Evolutionary conservation across 441 rosid genomes (phyloP).

Genomic region (Croton laevigatus): DNA sequence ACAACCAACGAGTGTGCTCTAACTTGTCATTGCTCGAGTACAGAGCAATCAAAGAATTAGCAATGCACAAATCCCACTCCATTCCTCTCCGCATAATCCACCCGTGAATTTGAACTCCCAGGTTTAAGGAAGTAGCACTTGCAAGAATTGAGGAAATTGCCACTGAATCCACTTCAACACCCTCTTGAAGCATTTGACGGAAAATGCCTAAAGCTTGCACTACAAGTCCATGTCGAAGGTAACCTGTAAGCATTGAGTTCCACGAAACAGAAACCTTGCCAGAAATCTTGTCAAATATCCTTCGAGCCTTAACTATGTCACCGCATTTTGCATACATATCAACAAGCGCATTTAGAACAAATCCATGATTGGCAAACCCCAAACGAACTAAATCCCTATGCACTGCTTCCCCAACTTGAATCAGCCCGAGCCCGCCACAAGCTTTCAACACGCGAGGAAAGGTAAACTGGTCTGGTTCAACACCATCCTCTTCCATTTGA

Average conservation of each 20-base stretch:
- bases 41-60: conserved; percentile 59
- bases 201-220: conserved; percentile 50
- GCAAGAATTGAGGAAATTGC: conserved; percentile 66
- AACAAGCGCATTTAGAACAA: conserved; percentile 71
- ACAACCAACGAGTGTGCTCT: conserved; percentile 48
- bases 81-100: conserved; percentile 57
- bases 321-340: conserved; percentile 94
- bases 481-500: conserved; percentile 85
- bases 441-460: conserved; percentile 81
- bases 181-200: conserved; percentile 47
- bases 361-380: conserved; percentile 60
- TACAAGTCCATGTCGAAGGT: conserved; percentile 54
- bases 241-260: conserved; percentile 74
- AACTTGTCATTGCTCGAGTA: conserved; percentile 49
- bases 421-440: conserved; percentile 70
- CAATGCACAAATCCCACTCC: conserved; percentile 52
- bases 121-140: conserved; percentile 38
- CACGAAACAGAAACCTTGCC: conserved; percentile 57
- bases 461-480: conserved; percentile 71
- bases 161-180: conserved; percentile 63
- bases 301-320: conserved; percentile 71
- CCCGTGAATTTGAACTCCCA: conserved; percentile 65
- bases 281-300: conserved; percentile 55
- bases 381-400: conserved; percentile 67
- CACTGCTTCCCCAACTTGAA: conserved; percentile 70